A percentile compares a stretch with the other conserved stretches of the same genome.
Evolutionary conservation across 2,329 filamentous ascomycete genomes (phyloP).

Genomic region (Coniochaeta ligniaria): DNA sequence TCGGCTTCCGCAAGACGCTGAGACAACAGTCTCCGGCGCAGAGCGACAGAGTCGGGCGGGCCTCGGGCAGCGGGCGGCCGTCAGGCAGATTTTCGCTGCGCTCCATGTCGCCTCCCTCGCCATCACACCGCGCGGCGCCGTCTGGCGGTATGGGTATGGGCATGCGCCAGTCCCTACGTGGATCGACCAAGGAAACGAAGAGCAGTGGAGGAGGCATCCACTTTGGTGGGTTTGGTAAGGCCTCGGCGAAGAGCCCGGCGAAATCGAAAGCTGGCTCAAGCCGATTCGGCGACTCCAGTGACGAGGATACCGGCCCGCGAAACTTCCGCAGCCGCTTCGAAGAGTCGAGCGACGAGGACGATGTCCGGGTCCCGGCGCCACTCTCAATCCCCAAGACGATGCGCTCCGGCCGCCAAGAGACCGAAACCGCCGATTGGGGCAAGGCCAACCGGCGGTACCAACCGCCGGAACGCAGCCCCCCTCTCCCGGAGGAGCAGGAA

Average conservation of each 20-base stretch:
- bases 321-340: conserved; percentile 54
- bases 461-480: conserved; percentile 13
- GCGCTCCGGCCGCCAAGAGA: conserved; percentile 3
- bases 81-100: conserved; percentile 55
- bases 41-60: conserved; percentile 9
- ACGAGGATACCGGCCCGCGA: conserved; percentile 40
- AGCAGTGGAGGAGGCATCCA: conserved; percentile 8
- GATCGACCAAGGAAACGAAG: conserved; percentile 16
- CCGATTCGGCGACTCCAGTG: conserved; percentile 56
- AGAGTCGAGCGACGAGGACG: conserved; percentile 65
- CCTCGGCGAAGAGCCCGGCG: conserved; percentile 12
- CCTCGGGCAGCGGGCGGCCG: conserved; percentile 21
- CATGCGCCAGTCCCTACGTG: conserved; percentile 40
- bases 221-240: conserved; percentile 22
- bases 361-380: conserved; percentile 26
- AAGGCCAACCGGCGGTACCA: not conserved
- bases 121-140: conserved; percentile 37
- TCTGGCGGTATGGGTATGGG: conserved; percentile 24
- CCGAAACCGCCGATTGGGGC: not conserved
- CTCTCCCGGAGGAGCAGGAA: conserved; percentile 37
- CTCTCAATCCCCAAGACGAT: conserved; percentile 13
- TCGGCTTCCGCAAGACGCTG: conserved; percentile 69
- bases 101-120: conserved; percentile 59
- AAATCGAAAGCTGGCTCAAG: conserved; percentile 31
- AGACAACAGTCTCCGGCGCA: conserved; percentile 34